These are phyloP conservation scores for Biscogniauxia mediterranea DNA, from an alignment of 2,329 filamentous ascomycete species.

Conservation along the genomic window DNA sequence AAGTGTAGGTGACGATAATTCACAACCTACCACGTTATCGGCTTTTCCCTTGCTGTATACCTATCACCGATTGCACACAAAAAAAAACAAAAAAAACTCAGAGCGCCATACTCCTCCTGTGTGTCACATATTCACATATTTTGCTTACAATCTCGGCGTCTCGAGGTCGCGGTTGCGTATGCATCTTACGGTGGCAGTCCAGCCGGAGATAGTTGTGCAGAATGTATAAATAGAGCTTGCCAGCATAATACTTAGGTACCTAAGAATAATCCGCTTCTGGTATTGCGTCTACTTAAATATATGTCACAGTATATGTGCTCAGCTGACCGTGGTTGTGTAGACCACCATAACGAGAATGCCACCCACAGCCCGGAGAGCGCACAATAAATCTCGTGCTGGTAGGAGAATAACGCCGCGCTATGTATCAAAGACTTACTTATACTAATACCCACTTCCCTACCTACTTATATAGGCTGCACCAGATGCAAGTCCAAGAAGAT, in stretches of 20 bases:
- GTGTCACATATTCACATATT: not conserved
- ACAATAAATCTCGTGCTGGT: constrained; percentile 15
- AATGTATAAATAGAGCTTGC: not conserved
- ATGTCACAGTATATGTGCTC: not conserved
- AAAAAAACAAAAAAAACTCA: not conserved
- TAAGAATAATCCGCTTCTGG: not conserved
- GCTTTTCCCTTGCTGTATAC: not conserved
- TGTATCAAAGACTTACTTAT: too few species aligned
- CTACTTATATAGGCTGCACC: constrained; percentile 13
- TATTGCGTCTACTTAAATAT: too few species aligned
- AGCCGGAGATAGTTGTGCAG: not conserved
- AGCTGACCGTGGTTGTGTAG: not conserved
- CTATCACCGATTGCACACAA: too few species aligned
- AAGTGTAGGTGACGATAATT: not conserved
- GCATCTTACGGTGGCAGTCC: not conserved
- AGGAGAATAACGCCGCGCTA: not conserved
- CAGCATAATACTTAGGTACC: not conserved
- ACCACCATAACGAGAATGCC: constrained; percentile 6
- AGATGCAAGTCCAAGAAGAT: constrained; percentile 21
- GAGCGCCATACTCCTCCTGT: not conserved
- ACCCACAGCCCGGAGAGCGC: constrained; percentile 15
- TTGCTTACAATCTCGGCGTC: not conserved
- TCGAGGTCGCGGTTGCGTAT: not conserved
- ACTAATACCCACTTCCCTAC: not conserved
- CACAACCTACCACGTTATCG: not conserved